A percentile compares a stretch with the other conserved stretches of the same genome.
These are phyloP conservation scores for Fusarium hostae DNA, from an alignment of 2,329 filamentous ascomycete genomes.

Conservation along the genomic window DNA sequence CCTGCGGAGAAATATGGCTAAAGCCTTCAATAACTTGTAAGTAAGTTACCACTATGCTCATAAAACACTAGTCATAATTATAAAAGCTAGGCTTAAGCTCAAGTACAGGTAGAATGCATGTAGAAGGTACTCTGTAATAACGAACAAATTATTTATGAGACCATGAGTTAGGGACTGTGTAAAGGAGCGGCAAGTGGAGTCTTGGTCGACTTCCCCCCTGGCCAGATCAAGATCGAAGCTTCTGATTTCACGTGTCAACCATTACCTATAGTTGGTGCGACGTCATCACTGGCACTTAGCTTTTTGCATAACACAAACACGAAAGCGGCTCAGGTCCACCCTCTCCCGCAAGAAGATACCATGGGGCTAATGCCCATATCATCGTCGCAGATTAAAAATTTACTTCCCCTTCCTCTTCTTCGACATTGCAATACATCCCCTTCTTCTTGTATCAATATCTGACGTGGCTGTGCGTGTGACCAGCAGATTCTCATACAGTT, in stretches of 20 bases:
- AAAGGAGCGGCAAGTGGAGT: conserved; percentile 19
- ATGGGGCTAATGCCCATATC: conserved; percentile 34
- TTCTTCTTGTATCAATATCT: conserved; percentile 2
- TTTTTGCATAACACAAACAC: conserved; percentile 23
- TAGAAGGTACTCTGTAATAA: too few species aligned
- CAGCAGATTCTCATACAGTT: conserved; percentile 9
- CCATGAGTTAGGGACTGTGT: not conserved
- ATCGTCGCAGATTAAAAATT: conserved; percentile 22
- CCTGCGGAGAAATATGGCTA: not conserved
- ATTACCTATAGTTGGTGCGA: conserved; percentile 5
- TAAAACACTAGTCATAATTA: not conserved
- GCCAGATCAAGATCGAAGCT: conserved; percentile 31
- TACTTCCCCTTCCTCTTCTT: conserved; percentile 5
- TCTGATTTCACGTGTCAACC: conserved; percentile 44
- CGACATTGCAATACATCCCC: not conserved
- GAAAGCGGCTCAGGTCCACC: conserved; percentile 40
- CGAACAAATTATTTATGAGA: not conserved
- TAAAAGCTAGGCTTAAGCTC: not conserved
- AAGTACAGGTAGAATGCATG: too few species aligned
- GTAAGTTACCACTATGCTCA: not conserved
- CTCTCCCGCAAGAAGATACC: conserved; percentile 19
- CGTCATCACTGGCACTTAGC: conserved; percentile 28
- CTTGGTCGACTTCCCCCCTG: not conserved
- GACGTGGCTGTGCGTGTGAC: conserved; percentile 27
- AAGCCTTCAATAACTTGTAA: not conserved